phyloP scores from a whole-genome alignment of 192 early-diverging fungal species.

The Backusella psychrophila region DNA sequence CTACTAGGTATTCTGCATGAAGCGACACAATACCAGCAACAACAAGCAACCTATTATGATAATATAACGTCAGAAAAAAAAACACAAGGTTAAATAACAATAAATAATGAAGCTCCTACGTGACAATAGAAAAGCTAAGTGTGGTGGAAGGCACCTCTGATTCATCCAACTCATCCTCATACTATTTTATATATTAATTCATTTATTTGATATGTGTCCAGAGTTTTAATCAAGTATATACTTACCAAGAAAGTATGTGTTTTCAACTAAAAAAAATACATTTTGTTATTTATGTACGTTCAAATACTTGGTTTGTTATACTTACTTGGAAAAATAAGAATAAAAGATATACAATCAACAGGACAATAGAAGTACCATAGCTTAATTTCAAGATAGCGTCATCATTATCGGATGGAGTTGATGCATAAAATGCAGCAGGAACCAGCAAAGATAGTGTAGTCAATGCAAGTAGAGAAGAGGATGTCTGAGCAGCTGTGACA shows the following conservation, averaged over 20 bases:
- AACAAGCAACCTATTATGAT: conserved; percentile 42
- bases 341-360: conserved; percentile 67
- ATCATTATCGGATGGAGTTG: conserved; percentile 45
- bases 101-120: conserved; percentile 27
- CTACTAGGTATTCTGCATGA: conserved; percentile 83
- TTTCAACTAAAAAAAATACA: conserved; percentile 48
- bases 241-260: conserved; percentile 67
- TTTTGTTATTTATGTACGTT: neutral
- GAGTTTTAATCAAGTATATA: no score
- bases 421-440: conserved; percentile 67
- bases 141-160: conserved; percentile 60
- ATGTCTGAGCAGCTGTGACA: conserved; percentile 71
- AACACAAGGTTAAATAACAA: neutral
- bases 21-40: conserved; percentile 72
- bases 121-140: conserved; percentile 50
- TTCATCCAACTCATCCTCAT: conserved; percentile 45
- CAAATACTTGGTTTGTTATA: neutral
- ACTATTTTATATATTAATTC: conserved; percentile 7
- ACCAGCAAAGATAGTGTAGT: conserved; percentile 65
- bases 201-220: neutral
- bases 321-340: conserved; percentile 76
- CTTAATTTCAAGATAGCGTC: conserved; percentile 54
- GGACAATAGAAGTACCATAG: conserved; percentile 64
- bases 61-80: neutral
- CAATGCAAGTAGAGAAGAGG: conserved; percentile 61